Conservation (phyloP, 1,139 yeast genomes). For the Nakaseomyces nivariensis region DNA sequence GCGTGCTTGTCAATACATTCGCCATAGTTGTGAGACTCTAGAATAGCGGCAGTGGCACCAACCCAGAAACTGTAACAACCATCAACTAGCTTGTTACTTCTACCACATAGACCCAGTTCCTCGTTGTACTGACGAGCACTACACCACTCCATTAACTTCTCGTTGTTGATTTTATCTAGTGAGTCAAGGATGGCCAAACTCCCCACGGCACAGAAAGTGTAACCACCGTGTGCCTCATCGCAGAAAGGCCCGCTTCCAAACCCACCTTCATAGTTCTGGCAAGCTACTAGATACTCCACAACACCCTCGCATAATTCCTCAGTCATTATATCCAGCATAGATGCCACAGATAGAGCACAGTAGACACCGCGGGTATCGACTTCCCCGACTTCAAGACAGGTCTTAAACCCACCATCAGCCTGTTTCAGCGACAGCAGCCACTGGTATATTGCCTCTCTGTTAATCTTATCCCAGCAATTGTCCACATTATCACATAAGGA, state of each 20-base stretch:
- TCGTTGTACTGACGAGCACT: conserved; percentile 53
- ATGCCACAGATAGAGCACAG: conserved; percentile 72
- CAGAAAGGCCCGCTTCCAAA: conserved; percentile 64
- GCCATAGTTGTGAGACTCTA: conserved; percentile 26
- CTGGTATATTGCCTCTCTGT: conserved; percentile 39
- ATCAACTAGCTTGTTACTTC: conserved; percentile 89
- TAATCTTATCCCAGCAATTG: conserved; percentile 35
- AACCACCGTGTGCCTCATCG: conserved; percentile 96
- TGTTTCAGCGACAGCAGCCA: conserved; percentile 64
- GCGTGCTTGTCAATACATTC: conserved; percentile 44
- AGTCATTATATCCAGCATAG: conserved; percentile 53
- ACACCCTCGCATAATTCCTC: conserved; percentile 49
- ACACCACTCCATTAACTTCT: conserved; percentile 51
- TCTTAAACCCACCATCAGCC: conserved; percentile 47
- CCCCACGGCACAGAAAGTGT: conserved; percentile 84
- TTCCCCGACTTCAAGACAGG: conserved; percentile 48
- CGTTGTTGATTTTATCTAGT: conserved; percentile 34
- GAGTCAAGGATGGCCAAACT: conserved; percentile 37
- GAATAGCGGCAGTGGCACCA: conserved; percentile 65
- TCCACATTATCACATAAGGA: conserved; percentile 42
- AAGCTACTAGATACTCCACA: conserved; percentile 49
- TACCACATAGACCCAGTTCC: conserved; percentile 84
- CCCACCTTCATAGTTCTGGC: conserved; percentile 95
- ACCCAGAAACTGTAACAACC: conserved; percentile 97
- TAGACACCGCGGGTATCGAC: conserved; percentile 79